phyloP scores from a whole-genome alignment of 108 stramenopile genomes.

The Pseudonitzschia delicatissima region DNA sequence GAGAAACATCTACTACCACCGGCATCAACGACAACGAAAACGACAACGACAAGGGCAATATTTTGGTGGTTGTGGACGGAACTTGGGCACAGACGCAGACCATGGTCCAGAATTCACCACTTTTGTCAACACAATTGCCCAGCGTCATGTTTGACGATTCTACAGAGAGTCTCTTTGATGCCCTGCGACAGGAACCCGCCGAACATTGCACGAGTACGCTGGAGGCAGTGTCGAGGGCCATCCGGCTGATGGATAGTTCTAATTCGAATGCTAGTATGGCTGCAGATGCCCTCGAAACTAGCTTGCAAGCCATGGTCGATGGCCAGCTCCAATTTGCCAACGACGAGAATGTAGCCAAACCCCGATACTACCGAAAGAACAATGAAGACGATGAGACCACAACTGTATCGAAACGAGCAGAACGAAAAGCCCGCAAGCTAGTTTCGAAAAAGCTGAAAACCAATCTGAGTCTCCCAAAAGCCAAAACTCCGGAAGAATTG shows the following conservation, averaged over 20 bases:
- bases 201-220: not conserved
- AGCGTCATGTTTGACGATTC: not conserved
- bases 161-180: not conserved
- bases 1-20: not conserved
- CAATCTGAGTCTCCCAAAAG: not conserved
- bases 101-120: not conserved
- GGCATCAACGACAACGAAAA: not conserved
- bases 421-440: not conserved
- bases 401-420: not conserved
- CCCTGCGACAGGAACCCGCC: constrained; percentile 3
- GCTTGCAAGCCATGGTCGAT: not conserved
- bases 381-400: not conserved
- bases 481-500: not conserved
- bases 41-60: not conserved
- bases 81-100: not conserved
- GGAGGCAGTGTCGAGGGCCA: not conserved
- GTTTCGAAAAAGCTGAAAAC: not conserved
- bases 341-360: not conserved
- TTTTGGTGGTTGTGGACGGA: not conserved
- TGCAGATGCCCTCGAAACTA: not conserved
- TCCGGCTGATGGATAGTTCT: not conserved
- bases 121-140: not conserved
- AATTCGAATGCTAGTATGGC: not conserved
- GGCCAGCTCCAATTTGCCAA: not conserved
- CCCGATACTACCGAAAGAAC: not conserved